A percentile compares a stretch with the other conserved stretches of the same genome.
phyloP scores from a whole-genome alignment of 2,329 filamentous ascomycete species.

The Zalaria sp. region DNA sequence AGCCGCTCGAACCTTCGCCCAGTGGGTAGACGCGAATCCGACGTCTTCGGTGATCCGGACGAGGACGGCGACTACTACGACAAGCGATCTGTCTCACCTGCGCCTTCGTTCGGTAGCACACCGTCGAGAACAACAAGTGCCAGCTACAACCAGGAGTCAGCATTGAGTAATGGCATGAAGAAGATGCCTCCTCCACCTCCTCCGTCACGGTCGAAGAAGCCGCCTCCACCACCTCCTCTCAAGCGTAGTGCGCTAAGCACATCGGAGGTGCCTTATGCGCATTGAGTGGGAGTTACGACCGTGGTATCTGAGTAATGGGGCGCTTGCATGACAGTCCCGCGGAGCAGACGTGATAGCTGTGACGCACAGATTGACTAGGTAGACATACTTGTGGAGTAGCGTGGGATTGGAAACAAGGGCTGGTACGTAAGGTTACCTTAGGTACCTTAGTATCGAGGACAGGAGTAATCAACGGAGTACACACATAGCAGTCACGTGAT shows the following conservation, averaged over 20 bases:
- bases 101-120: slow-evolving; percentile 34
- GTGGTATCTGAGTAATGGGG: too few relatives aligned
- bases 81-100: slow-evolving; percentile 40
- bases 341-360: too few relatives aligned
- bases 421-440: too few relatives aligned
- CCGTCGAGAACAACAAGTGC: slow-evolving; percentile 37
- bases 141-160: slow-evolving; percentile 17
- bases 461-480: too few relatives aligned
- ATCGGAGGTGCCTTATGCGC: slow-evolving; percentile 16
- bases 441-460: too few relatives aligned
- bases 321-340: too few relatives aligned
- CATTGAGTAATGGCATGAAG: slow-evolving; percentile 10
- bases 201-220: slow-evolving; percentile 47
- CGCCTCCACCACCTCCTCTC: slow-evolving; percentile 49
- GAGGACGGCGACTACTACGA: slow-evolving; percentile 37
- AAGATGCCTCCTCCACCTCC: slow-evolving; percentile 50
- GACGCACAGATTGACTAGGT: too few relatives aligned
- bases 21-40: slow-evolving; percentile 13
- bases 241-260: slow-evolving; percentile 40
- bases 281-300: background rate
- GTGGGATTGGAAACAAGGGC: too few relatives aligned
- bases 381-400: too few relatives aligned
- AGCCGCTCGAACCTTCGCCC: slow-evolving; percentile 32
- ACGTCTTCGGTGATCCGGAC: slow-evolving; percentile 36
- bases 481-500: too few relatives aligned